phyloP scores from a whole-genome alignment of 2,329 filamentous ascomycete genomes.

The Penicillium thymicola region DNA sequence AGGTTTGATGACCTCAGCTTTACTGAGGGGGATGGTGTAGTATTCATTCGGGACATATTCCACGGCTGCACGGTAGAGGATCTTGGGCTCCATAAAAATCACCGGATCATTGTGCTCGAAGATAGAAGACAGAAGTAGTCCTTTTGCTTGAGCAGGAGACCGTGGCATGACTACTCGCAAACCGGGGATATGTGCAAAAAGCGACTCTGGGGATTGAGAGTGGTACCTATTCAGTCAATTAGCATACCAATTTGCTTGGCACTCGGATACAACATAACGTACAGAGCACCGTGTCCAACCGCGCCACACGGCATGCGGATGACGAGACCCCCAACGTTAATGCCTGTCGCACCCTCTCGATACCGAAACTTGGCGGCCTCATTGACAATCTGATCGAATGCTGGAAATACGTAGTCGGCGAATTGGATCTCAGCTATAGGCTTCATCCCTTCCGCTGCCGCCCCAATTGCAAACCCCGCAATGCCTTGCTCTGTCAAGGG shows the following conservation, averaged over 20 bases:
- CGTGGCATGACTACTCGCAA: constrained; percentile 81
- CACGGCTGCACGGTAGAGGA: constrained; percentile 84
- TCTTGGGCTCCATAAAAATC: constrained; percentile 92
- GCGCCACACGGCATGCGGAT: constrained; percentile 87
- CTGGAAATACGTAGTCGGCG: constrained; percentile 89
- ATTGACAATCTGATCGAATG: constrained; percentile 91
- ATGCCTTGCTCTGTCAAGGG: constrained; percentile 93
- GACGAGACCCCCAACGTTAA: constrained; percentile 72
- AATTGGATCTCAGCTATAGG: constrained; percentile 95
- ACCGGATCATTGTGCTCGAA: constrained; percentile 77
- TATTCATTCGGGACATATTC: constrained; percentile 81
- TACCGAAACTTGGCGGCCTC: constrained; percentile 88
- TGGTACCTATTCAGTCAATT: constrained; percentile 56
- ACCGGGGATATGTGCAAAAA: constrained; percentile 86
- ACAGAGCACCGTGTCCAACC: constrained; percentile 82
- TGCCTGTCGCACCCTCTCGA: constrained; percentile 63
- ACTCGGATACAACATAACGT: constrained; percentile 15
- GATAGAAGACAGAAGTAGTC: constrained; percentile 73
- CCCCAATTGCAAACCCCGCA: constrained; percentile 86
- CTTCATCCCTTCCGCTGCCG: constrained; percentile 85
- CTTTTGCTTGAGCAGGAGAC: constrained; percentile 84
- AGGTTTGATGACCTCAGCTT: constrained; percentile 77
- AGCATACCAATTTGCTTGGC: not conserved
- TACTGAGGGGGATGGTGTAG: constrained; percentile 80
- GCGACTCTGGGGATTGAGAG: constrained; percentile 80